A percentile compares a stretch with the other conserved stretches of the same genome.
Evolutionary conservation across 768 basidiomycete genomes (phyloP).

Genomic region (Rhodocollybia butyracea): DNA sequence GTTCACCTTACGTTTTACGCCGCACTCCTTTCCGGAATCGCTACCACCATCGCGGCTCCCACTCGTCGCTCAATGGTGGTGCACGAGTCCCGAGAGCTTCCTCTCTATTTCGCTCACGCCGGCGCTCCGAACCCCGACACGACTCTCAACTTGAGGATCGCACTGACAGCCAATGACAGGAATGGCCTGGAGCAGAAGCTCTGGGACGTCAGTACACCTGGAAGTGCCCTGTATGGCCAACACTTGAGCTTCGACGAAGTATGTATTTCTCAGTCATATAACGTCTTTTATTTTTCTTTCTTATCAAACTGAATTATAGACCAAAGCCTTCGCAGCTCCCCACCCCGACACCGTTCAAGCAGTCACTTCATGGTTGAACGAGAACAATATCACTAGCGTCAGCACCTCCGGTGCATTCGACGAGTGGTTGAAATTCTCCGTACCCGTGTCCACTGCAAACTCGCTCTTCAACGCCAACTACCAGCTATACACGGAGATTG

Average conservation of each 20-base stretch:
- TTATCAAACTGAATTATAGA: conserved; percentile 17
- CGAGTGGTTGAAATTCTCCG: conserved; percentile 23
- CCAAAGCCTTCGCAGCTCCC: conserved; percentile 25
- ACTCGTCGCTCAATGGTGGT: conserved; percentile 14
- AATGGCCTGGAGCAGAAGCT: conserved; percentile 32
- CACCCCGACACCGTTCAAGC: conserved; percentile 16
- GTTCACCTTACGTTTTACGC: background rate
- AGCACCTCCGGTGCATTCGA: conserved; percentile 15
- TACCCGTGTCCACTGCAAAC: too few species aligned
- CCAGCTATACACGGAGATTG: conserved; percentile 17
- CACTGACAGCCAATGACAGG: conserved; percentile 29
- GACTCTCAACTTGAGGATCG: too few species aligned
- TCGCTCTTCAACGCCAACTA: conserved; percentile 24
- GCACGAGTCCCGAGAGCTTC: conserved; percentile 23
- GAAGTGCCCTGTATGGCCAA: conserved; percentile 29
- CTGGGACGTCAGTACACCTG: conserved; percentile 33
- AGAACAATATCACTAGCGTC: conserved; percentile 18
- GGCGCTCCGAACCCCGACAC: conserved; percentile 26
- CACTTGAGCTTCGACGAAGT: too few species aligned
- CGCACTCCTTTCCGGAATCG: background rate
- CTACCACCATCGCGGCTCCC: background rate
- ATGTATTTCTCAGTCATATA: background rate
- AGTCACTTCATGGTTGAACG: too few species aligned
- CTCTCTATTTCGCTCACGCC: conserved; percentile 21
- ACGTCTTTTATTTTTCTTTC: too few species aligned